These are phyloP conservation scores for Mortierella sp. DNA, from an alignment of 371 early-diverging fungal genomes.

Conservation along the genomic window DNA sequence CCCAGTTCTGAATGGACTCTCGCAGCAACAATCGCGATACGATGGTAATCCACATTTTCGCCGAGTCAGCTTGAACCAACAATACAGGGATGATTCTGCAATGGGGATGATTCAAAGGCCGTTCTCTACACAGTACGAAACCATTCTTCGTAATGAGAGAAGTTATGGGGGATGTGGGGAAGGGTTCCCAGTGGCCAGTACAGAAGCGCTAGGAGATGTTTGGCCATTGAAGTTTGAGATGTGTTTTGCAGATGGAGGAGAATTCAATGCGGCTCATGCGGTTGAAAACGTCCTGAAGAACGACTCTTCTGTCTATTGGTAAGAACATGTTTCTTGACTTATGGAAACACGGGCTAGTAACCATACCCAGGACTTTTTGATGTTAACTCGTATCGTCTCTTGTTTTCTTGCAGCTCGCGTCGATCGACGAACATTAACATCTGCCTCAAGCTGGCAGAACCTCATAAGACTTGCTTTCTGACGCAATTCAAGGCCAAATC, in stretches of 20 bases:
- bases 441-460: constrained; percentile 28
- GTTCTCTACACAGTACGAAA: constrained; percentile 9
- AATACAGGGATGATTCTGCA: no score
- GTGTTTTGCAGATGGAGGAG: constrained; percentile 49
- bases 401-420: constrained; percentile 18
- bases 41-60: constrained; percentile 44
- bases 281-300: constrained; percentile 51
- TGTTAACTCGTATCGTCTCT: neutral
- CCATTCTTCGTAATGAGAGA: neutral
- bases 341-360: neutral
- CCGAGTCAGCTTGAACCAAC: neutral
- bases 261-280: constrained; percentile 46
- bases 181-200: neutral
- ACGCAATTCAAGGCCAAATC: constrained; percentile 46
- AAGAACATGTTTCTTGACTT: neutral
- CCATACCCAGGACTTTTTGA: neutral
- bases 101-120: constrained; percentile 12
- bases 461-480: constrained; percentile 29
- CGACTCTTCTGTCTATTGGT: constrained; percentile 51
- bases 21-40: constrained; percentile 19
- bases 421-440: constrained; percentile 47
- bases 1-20: constrained; percentile 3
- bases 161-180: constrained; percentile 19
- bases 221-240: constrained; percentile 49
- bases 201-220: constrained; percentile 25